Evolutionary conservation across 2,329 filamentous ascomycete genomes (phyloP), one percentile per base, ranked within the genome.

Genomic region (Trichoderma breve): DNA sequence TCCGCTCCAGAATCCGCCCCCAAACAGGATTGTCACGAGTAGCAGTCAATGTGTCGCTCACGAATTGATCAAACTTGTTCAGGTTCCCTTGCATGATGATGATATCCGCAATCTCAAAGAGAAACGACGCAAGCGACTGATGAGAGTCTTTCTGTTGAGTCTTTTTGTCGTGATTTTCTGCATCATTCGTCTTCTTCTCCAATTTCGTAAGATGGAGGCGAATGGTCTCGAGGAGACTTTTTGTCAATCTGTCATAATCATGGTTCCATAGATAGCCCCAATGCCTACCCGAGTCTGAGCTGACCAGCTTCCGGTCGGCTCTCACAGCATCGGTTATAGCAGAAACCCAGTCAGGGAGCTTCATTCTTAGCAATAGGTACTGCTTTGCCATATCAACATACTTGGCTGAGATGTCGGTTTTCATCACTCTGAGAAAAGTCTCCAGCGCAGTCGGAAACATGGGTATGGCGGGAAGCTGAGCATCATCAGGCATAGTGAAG

Each of bases 231-330:
- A 69, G 11, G 8, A 30, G 6, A 5, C n/a, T 32, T 15, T 3
- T 14, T n/a, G 30, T 51, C 8, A 32, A 12, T 1, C 6, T 18
- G 39, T 43, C 5, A 14, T 24, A 26, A 14, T 47, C 26, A 21
- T 74, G 74, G 8, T 71, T 73, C 32, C 75, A 78, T n/a, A 77
- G 74, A 1, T 73, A 34, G 5, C 78, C 68, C 80, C 80, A 82
- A 57, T 81, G 80, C 55, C 74, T 74, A 1, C 78, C 79, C 0
- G 74, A 75, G 7, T 78, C 77, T 3, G 79, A 80, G 8, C 72
- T 73, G 14, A 74, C n/a, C 1, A 82, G 73, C 4, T 77, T 72
- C 0, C 65, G 57, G 34, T 78, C 72, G 9, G 67, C 72, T 51
- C 75, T 76, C 18, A 82, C 72, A 0, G 73, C 51, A 4, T 75